Conservation (phyloP, 2,329 filamentous ascomycete species). For the Ophiostoma ulmi region DNA sequence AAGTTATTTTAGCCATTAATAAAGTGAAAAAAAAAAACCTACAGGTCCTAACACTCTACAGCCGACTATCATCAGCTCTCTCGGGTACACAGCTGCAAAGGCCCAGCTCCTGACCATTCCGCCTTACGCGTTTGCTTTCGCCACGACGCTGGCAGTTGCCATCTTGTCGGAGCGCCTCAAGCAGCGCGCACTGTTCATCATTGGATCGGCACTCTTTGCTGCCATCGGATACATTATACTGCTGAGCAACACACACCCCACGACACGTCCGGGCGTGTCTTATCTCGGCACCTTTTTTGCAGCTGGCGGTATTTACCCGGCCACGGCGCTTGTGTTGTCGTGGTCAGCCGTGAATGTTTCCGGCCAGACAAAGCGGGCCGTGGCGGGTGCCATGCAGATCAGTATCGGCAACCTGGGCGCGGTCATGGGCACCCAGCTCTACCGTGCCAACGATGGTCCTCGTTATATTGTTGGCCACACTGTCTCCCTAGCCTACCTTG, state of each 20-base stretch:
- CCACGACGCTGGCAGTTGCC: background rate
- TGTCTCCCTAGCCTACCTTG: background rate
- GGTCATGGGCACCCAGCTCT: background rate
- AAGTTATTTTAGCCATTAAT: background rate
- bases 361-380: background rate
- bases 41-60: background rate
- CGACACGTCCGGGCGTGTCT: background rate
- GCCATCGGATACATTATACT: background rate
- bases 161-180: background rate
- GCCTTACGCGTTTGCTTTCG: background rate
- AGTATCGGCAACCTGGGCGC: background rate
- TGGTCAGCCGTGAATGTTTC: conserved; percentile 1
- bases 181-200: conserved; percentile 5
- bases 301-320: background rate
- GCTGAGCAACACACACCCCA: background rate
- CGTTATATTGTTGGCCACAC: conserved; percentile 4
- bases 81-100: background rate
- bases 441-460: background rate
- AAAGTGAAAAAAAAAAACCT: background rate
- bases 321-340: background rate
- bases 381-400: conserved; percentile 1
- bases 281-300: background rate
- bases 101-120: conserved; percentile 6
- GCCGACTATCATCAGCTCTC: background rate
- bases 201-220: background rate